Base-by-base conservation (phyloP, 345 rosid genomes). In the Eutrema japonicum region DNA sequence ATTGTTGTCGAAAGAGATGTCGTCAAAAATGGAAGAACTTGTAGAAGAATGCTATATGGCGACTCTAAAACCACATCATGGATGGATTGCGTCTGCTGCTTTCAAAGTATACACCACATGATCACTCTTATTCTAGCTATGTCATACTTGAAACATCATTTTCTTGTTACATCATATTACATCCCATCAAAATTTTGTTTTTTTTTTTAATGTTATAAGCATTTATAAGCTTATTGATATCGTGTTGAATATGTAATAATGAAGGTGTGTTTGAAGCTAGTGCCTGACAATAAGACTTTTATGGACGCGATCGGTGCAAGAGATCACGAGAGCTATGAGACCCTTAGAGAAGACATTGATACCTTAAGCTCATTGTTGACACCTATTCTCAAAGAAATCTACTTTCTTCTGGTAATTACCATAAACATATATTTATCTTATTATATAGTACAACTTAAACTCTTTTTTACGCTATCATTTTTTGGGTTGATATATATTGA, bases 21-120 rank as follows among this genome's bases (percentile, higher is more conserved):
- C 68, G 38, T 76, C 83, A 41, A 84, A 79, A 75, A 88, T 95
- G 88, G 96, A 87, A 76, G 68, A 83, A 72, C 81, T 82, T 60
- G 96, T 95, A 78, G 95, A 89, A 84, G 96, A 89, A 58, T 81
- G 95, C 37, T 91, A 94, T 72, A 79, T 70, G 60, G 11, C 59
- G 16, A 86, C 93, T 64, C 81, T 94, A 70, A 94, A 89, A 81
- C 95, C 85, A 3, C 84, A 91, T 86, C 98, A 94, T 83, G 89
- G 97, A 54, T 94, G 98, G 97, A 94, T 94, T 65, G 86, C 98
- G 2, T 82, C 88, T 10, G 97, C 97, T 66, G 98, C 98, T 78
- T 87, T 87, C 83, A 94, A 80, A 84, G 98, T 90, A 83, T 29
- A 29, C 36, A 40, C 26, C 36, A 35, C 36, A 35, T 54, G 9